Evolutionary conservation across 352 stramenopile genomes (phyloP).

Genomic region (Phytopythium delawarense): DNA sequence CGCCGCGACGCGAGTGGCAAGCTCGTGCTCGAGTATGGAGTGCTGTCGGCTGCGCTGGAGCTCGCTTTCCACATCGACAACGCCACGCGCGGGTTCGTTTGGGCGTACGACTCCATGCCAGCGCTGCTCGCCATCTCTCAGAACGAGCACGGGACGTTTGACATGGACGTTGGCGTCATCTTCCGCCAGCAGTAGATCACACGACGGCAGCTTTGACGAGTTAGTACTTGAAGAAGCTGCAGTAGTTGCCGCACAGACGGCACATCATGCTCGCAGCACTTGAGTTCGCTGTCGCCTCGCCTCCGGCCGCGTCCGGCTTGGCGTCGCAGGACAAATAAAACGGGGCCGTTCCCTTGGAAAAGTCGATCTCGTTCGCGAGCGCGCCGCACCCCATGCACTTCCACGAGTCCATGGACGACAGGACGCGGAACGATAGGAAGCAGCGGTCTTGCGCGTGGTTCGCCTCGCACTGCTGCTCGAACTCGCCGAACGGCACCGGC

Average conservation of each 20-base stretch:
- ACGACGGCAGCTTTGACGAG: neutral
- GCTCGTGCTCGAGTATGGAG: conserved; percentile 21
- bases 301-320: conserved; percentile 7
- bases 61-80: conserved; percentile 22
- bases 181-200: conserved; percentile 13
- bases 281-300: neutral
- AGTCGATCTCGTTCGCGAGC: conserved; percentile 53
- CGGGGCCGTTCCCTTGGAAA: conserved; percentile 26
- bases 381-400: conserved; percentile 80
- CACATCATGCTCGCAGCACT: conserved; percentile 44
- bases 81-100: conserved; percentile 17
- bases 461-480: conserved; percentile 51
- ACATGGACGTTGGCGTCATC: conserved; percentile 22
- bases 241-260: conserved; percentile 72
- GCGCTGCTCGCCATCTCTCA: conserved; percentile 11
- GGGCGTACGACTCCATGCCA: conserved; percentile 18
- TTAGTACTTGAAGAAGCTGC: conserved; percentile 69
- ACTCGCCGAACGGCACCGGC: conserved; percentile 53
- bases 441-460: conserved; percentile 69
- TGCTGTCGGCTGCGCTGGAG: conserved; percentile 17
- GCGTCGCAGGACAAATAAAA: conserved; percentile 69
- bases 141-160: conserved; percentile 21
- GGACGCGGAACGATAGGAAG: conserved; percentile 69
- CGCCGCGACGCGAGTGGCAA: conserved; percentile 10
- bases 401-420: conserved; percentile 67